phyloP scores from a whole-genome alignment of 768 basidiomycete species.

The Rhodotorula diobovata region DNA sequence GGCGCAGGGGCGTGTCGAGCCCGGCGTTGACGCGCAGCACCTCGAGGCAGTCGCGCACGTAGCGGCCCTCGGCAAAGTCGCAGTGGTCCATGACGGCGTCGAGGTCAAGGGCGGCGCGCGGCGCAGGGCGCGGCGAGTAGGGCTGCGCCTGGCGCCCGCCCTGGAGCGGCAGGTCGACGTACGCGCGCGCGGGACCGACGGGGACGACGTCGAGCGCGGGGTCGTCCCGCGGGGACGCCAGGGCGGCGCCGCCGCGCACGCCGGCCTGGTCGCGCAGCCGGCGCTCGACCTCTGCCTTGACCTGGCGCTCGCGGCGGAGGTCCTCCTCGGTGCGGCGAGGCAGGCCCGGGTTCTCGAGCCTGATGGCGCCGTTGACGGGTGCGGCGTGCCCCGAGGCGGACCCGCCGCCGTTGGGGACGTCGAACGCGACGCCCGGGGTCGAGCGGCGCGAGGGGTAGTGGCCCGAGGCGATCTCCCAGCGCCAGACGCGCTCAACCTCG shows the following conservation, averaged over 20 bases:
- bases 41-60: conserved; percentile 95
- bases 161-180: conserved; percentile 58
- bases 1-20: conserved; percentile 72
- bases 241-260: conserved; percentile 1
- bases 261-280: conserved; percentile 49
- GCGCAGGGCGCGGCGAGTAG: conserved; percentile 80
- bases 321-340: conserved; percentile 50
- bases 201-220: conserved; percentile 57
- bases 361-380: conserved; percentile 43
- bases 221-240: background rate
- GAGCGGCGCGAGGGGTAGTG: conserved; percentile 81
- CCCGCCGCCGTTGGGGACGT: background rate
- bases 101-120: conserved; percentile 80
- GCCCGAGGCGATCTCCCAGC: conserved; percentile 89
- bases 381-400: conserved; percentile 1
- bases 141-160: conserved; percentile 60
- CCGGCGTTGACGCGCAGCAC: conserved; percentile 85
- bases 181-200: conserved; percentile 70
- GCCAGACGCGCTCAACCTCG: conserved; percentile 77
- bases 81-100: conserved; percentile 90
- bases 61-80: conserved; percentile 78
- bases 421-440: conserved; percentile 55
- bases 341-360: conserved; percentile 68
- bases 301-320: conserved; percentile 43
- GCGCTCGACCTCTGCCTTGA: conserved; percentile 43